Conservation (phyloP, 345 rosid genomes). For the Eucalyptus pumila region DNA sequence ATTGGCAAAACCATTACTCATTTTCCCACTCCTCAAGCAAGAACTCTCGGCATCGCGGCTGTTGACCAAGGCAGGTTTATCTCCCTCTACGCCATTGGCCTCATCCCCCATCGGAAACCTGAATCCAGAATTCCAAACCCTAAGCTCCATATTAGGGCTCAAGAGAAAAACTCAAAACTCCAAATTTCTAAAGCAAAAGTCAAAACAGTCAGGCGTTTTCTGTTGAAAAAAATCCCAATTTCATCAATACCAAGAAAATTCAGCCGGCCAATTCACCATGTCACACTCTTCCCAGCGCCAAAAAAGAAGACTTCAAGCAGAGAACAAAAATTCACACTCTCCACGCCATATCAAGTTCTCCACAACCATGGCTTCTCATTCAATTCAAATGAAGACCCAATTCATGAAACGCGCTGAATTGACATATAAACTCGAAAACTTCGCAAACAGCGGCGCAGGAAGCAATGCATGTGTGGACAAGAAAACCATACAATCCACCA, state of each 20-base stretch:
- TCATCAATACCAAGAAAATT: neutral
- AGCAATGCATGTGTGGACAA: neutral
- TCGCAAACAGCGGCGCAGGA: neutral
- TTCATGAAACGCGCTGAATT: neutral
- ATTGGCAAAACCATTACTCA: constrained; percentile 18
- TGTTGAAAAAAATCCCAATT: neutral
- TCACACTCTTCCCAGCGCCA: neutral
- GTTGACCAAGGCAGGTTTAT: neutral
- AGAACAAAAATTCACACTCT: neutral
- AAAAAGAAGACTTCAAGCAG: neutral
- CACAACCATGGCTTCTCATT: neutral
- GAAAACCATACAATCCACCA: neutral
- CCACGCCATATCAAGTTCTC: neutral
- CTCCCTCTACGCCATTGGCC: neutral
- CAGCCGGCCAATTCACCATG: neutral
- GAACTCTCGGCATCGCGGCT: neutral
- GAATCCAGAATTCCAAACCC: neutral
- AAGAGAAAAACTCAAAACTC: neutral
- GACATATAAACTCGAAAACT: neutral
- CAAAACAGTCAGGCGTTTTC: neutral
- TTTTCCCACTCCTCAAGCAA: constrained; percentile 12
- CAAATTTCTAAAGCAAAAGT: neutral
- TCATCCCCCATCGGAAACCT: neutral
- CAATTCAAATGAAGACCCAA: neutral
- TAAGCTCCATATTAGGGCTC: neutral